Percentiles rank a stretch among this genome's conserved stretches.
Conservation (phyloP, 2,329 filamentous ascomycete species). For the Claviceps sp. region DNA sequence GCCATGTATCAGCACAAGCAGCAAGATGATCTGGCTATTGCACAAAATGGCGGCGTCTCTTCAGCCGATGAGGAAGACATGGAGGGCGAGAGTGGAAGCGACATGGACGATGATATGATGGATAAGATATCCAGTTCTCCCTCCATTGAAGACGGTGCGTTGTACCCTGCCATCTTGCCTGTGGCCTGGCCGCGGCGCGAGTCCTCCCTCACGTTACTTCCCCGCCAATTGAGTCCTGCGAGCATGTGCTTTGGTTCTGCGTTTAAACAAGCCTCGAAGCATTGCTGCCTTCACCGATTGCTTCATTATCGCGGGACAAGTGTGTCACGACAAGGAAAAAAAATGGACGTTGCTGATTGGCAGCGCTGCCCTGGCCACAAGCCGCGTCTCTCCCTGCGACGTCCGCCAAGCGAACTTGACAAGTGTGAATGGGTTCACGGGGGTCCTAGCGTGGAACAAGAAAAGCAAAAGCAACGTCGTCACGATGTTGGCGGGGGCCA, state of each 20-base stretch:
- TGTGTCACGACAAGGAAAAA: conserved; percentile 2
- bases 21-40: conserved; percentile 45
- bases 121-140: conserved; percentile 98
- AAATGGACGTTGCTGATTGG: conserved; percentile 7
- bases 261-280: conserved; percentile 9
- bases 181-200: conserved; percentile 29
- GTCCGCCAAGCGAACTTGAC: conserved; percentile 28
- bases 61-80: conserved; percentile 48
- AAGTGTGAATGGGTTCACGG: conserved; percentile 8
- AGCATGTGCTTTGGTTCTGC: conserved; percentile 20
- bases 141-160: conserved; percentile 98
- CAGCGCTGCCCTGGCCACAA: conserved; percentile 16
- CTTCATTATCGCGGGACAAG: conserved; percentile 12
- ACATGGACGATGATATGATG: conserved; percentile 85
- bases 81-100: conserved; percentile 48
- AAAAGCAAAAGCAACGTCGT: conserved; percentile 8
- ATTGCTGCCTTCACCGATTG: conserved; percentile 21
- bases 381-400: conserved; percentile 12
- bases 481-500: neutral
- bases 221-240: conserved; percentile 18
- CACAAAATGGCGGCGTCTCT: conserved; percentile 45
- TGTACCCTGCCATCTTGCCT: conserved; percentile 27
- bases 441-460: conserved; percentile 15
- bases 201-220: conserved; percentile 25
- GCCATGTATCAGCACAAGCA: conserved; percentile 23